Conservation (phyloP, 345 rosid species). For the Corchorus capsularis region DNA sequence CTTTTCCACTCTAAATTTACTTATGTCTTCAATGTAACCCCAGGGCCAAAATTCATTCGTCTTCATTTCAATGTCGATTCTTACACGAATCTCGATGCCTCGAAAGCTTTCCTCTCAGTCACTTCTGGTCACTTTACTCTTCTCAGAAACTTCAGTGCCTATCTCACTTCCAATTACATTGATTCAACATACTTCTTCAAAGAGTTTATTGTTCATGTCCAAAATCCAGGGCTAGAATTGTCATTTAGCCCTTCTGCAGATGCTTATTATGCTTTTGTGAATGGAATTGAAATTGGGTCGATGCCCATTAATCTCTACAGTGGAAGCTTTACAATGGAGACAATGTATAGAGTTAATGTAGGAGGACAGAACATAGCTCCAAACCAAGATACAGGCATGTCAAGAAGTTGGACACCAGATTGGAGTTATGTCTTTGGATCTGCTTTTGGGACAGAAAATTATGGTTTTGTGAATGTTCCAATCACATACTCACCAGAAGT, state of each 20-base stretch:
- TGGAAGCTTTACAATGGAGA: slow-evolving; percentile 22
- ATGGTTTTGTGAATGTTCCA: not conserved
- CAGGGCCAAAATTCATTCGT: slow-evolving; percentile 30
- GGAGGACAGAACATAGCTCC: slow-evolving; percentile 18
- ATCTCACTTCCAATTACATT: slow-evolving; percentile 14
- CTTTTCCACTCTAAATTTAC: slow-evolving; percentile 17
- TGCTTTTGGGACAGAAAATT: not conserved
- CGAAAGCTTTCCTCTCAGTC: slow-evolving; percentile 23
- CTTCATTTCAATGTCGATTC: slow-evolving; percentile 33
- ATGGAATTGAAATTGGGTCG: slow-evolving; percentile 27
- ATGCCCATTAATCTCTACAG: slow-evolving; percentile 34
- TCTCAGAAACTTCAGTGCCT: slow-evolving; percentile 25
- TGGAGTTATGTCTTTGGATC: slow-evolving; percentile 6
- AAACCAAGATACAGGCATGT: slow-evolving; percentile 21
- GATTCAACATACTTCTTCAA: slow-evolving; percentile 4
- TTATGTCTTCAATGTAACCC: slow-evolving; percentile 25
- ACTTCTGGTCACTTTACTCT: slow-evolving; percentile 21
- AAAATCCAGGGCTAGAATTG: slow-evolving; percentile 14
- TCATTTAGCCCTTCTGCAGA: slow-evolving; percentile 26
- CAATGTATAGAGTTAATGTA: slow-evolving; percentile 24
- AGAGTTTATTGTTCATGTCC: slow-evolving; percentile 25
- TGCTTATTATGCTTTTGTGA: slow-evolving; percentile 3
- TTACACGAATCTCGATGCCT: slow-evolving; percentile 18
- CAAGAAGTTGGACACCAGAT: not conserved
- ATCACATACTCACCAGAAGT: not conserved